Evolutionary conservation across 805 yeast species (phyloP).

Genomic region (Yarrowia sp.): DNA sequence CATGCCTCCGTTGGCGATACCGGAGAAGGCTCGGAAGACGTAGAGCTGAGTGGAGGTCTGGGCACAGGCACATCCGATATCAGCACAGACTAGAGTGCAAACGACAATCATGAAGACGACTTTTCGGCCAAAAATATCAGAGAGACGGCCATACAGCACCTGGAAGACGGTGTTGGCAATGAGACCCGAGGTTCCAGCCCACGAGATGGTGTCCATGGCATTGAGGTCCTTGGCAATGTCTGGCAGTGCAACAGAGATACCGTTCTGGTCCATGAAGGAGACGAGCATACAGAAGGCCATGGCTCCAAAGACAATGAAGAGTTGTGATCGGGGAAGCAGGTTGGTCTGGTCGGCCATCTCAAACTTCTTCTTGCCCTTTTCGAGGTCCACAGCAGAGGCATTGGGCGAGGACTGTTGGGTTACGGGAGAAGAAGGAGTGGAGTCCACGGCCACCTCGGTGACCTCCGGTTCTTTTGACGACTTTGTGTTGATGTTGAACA

Average conservation of each 20-base stretch:
- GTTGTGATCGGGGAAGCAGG: conserved; percentile 38
- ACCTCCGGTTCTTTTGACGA: conserved; percentile 3
- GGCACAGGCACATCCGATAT: conserved; percentile 61
- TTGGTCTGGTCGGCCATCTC: conserved; percentile 40
- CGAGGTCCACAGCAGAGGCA: conserved; percentile 3
- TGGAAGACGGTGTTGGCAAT: conserved; percentile 62
- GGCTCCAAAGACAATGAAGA: conserved; percentile 40
- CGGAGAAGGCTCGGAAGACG: conserved; percentile 62
- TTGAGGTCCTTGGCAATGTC: conserved; percentile 57
- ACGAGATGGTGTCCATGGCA: conserved; percentile 58
- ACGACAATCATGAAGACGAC: conserved; percentile 54
- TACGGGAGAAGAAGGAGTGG: conserved; percentile 6
- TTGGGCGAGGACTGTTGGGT: background rate
- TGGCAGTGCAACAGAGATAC: conserved; percentile 59
- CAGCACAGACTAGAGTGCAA: conserved; percentile 54
- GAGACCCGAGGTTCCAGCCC: conserved; percentile 65
- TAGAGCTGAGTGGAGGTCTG: conserved; percentile 58
- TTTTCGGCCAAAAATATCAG: conserved; percentile 64
- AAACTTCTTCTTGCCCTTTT: conserved; percentile 22
- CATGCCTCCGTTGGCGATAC: conserved; percentile 64
- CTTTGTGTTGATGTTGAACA: conserved; percentile 11
- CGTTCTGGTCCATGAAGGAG: conserved; percentile 59
- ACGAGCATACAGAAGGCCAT: conserved; percentile 43
- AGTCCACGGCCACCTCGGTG: conserved; percentile 1
- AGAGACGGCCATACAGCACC: conserved; percentile 60